These are phyloP conservation scores for Venturia pyrina DNA, from an alignment of 2,329 filamentous ascomycete genomes.

Conservation along the genomic window DNA sequence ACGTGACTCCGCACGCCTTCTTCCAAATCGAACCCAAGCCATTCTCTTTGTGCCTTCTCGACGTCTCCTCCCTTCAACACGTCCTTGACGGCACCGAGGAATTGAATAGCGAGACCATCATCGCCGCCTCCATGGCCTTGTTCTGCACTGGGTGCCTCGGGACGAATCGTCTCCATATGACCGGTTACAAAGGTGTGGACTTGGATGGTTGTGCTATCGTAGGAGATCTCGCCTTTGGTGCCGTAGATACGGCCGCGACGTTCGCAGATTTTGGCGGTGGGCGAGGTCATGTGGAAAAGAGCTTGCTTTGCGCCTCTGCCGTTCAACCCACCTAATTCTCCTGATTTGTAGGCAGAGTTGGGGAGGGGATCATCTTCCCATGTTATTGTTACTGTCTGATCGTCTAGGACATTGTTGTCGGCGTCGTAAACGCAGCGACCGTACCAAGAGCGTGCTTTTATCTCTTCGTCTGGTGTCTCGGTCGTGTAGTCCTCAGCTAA, in stretches of 20 bases:
- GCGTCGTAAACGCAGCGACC: constrained; percentile 91
- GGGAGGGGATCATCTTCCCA: constrained; percentile 64
- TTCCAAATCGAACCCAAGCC: constrained; percentile 74
- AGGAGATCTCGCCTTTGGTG: constrained; percentile 72
- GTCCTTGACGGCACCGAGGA: constrained; percentile 69
- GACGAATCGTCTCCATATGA: constrained; percentile 46
- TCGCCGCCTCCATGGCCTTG: constrained; percentile 79
- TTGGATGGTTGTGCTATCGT: constrained; percentile 68
- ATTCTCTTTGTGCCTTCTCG: constrained; percentile 59
- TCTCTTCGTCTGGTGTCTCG: constrained; percentile 40
- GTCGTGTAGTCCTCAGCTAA: constrained; percentile 48
- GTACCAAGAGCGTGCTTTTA: constrained; percentile 56
- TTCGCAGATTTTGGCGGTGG: constrained; percentile 78
- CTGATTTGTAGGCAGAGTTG: constrained; percentile 10
- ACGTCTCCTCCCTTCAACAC: constrained; percentile 62
- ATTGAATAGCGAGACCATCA: constrained; percentile 68
- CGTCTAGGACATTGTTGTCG: constrained; percentile 89
- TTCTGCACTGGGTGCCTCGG: constrained; percentile 49
- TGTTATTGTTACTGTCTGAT: constrained; percentile 77
- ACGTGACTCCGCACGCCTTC: constrained; percentile 86
- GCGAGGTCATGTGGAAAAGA: constrained; percentile 87
- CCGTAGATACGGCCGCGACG: constrained; percentile 81
- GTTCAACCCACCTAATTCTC: constrained; percentile 2
- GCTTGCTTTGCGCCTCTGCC: constrained; percentile 63
- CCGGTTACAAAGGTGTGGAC: constrained; percentile 62